Conservation (phyloP, 306 rosid genomes). For the Crotalaria pallida region DNA sequence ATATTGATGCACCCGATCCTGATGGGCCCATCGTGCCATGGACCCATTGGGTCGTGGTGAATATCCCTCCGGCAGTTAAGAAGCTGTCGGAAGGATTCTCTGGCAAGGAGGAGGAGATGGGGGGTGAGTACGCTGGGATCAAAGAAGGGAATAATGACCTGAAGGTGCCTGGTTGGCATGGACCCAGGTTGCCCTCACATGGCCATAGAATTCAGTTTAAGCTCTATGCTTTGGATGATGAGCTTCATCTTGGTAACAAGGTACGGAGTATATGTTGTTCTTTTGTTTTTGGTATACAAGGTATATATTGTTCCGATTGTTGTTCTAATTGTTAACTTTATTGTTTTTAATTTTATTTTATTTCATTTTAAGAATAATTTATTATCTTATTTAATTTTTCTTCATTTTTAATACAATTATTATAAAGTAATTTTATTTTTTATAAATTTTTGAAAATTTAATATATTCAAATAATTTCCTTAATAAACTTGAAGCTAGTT, state of each 20-base stretch:
- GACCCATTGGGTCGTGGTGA: constrained; percentile 72
- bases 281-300: too few species aligned
- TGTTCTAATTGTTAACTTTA: too few species aligned
- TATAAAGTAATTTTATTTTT: too few species aligned
- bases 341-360: too few species aligned
- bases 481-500: too few species aligned
- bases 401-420: too few species aligned
- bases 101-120: constrained; percentile 47
- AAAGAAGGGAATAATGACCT: constrained; percentile 63
- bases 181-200: constrained; percentile 53
- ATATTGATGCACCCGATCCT: constrained; percentile 71
- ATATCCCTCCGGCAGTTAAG: constrained; percentile 52
- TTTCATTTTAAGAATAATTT: too few species aligned
- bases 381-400: too few species aligned
- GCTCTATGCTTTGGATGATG: constrained; percentile 74
- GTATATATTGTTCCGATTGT: too few species aligned
- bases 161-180: constrained; percentile 79
- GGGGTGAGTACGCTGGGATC: constrained; percentile 38
- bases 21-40: constrained; percentile 55
- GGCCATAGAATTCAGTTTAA: constrained; percentile 67
- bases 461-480: too few species aligned
- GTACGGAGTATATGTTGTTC: not conserved
- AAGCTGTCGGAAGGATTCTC: constrained; percentile 75
- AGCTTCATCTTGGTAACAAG: constrained; percentile 64
- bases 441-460: too few species aligned